Conservation (phyloP, 306 rosid species). For the Morella rubra region DNA sequence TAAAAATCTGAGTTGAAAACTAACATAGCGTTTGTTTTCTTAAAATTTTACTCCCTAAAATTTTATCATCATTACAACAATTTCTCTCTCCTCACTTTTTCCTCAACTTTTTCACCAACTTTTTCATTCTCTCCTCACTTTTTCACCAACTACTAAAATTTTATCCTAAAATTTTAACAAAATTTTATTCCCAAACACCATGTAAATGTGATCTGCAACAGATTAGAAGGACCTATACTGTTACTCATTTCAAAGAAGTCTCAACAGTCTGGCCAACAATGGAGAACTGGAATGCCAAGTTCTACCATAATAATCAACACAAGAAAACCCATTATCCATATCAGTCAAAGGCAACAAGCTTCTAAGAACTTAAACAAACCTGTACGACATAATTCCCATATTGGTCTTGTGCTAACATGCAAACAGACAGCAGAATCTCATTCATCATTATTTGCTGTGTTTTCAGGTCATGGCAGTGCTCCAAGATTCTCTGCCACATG, state of each 20-base stretch:
- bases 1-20: background rate
- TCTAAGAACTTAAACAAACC: slow-evolving; percentile 45
- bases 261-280: background rate
- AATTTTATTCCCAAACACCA: too few relatives aligned
- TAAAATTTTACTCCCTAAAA: too few relatives aligned
- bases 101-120: too few relatives aligned
- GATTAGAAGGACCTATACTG: background rate
- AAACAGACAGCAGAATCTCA: slow-evolving; percentile 84
- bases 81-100: too few relatives aligned
- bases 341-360: background rate
- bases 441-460: slow-evolving; percentile 88
- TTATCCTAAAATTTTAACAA: too few relatives aligned
- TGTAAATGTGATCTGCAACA: background rate
- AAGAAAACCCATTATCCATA: background rate
- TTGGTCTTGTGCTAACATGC: slow-evolving; percentile 97
- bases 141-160: too few relatives aligned
- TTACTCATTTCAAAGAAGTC: background rate
- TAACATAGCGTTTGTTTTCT: too few relatives aligned
- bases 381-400: slow-evolving; percentile 97
- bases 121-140: too few relatives aligned
- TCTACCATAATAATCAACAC: background rate
- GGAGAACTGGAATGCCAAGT: background rate
- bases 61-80: too few relatives aligned
- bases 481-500: slow-evolving; percentile 77
- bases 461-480: slow-evolving; percentile 64